These are phyloP conservation scores for Pseudogymnoascus sp. DNA, from an alignment of 2,329 filamentous ascomycete genomes.

Conservation along the genomic window DNA sequence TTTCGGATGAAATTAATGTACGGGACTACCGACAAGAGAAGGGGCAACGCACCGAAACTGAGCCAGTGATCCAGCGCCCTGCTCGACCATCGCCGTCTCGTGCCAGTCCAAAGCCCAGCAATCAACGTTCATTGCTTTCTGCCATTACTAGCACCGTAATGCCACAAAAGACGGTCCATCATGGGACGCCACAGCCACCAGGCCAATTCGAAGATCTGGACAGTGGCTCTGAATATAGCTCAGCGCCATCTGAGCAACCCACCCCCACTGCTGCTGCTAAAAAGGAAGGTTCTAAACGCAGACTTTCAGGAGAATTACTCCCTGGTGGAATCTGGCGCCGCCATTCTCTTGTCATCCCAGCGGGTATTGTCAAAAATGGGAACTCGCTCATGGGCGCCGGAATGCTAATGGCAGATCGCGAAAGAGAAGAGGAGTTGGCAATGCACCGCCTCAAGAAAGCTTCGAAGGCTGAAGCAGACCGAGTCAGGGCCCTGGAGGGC, in stretches of 20 bases:
- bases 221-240: not conserved
- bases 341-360: conserved; percentile 1
- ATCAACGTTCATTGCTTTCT: not conserved
- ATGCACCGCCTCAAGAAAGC: not conserved
- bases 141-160: conserved; percentile 3
- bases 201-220: not conserved
- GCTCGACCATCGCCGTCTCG: not conserved
- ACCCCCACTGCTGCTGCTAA: not conserved
- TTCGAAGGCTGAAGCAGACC: not conserved
- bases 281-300: not conserved
- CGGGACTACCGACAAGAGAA: not conserved
- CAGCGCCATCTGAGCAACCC: not conserved
- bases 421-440: not conserved
- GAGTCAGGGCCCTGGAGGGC: not conserved
- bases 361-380: not conserved
- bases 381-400: not conserved
- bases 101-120: not conserved
- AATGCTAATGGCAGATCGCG: not conserved
- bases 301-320: not conserved
- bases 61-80: not conserved
- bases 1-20: not conserved
- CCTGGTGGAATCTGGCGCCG: conserved; percentile 6
- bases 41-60: not conserved
- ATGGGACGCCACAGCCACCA: not conserved
- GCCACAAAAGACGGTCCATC: not conserved